These are phyloP conservation scores for Aschersonia sp. DNA, from an alignment of 2,329 filamentous ascomycete species.

Conservation along the genomic window DNA sequence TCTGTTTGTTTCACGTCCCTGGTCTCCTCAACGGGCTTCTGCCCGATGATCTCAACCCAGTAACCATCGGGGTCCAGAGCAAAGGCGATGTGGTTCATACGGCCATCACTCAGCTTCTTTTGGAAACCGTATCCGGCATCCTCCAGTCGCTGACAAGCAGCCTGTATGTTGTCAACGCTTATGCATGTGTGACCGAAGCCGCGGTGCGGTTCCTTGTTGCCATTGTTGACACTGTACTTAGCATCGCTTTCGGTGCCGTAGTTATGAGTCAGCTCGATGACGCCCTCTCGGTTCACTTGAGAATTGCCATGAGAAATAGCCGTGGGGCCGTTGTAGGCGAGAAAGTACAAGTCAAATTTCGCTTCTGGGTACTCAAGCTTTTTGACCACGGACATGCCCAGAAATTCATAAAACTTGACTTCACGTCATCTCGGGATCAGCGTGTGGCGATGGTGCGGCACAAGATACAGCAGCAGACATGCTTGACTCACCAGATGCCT, in stretches of 20 bases:
- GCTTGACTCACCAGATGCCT: conserved; percentile 46
- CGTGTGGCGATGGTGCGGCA: not conserved
- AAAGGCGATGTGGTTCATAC: conserved; percentile 81
- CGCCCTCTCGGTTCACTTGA: conserved; percentile 68
- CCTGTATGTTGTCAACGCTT: conserved; percentile 70
- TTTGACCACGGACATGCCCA: conserved; percentile 74
- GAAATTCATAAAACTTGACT: conserved; percentile 87
- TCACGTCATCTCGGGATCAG: conserved; percentile 1
- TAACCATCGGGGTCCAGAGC: conserved; percentile 78
- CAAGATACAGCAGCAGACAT: not conserved
- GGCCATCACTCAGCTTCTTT: conserved; percentile 82
- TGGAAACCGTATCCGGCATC: conserved; percentile 87
- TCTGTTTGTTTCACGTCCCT: conserved; percentile 62
- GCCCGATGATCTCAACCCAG: conserved; percentile 72
- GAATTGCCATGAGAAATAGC: conserved; percentile 61
- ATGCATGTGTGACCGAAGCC: conserved; percentile 82
- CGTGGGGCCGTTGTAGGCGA: conserved; percentile 68
- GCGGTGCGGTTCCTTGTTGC: conserved; percentile 76
- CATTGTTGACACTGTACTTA: conserved; percentile 68
- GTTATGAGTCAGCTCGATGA: conserved; percentile 74
- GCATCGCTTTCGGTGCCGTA: conserved; percentile 83
- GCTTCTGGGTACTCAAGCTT: conserved; percentile 70
- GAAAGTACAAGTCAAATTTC: conserved; percentile 93
- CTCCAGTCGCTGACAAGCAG: conserved; percentile 77
- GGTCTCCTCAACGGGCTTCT: conserved; percentile 56